Base-by-base conservation (phyloP, 1,284 basidiomycete species). In the Mycena sp. region DNA sequence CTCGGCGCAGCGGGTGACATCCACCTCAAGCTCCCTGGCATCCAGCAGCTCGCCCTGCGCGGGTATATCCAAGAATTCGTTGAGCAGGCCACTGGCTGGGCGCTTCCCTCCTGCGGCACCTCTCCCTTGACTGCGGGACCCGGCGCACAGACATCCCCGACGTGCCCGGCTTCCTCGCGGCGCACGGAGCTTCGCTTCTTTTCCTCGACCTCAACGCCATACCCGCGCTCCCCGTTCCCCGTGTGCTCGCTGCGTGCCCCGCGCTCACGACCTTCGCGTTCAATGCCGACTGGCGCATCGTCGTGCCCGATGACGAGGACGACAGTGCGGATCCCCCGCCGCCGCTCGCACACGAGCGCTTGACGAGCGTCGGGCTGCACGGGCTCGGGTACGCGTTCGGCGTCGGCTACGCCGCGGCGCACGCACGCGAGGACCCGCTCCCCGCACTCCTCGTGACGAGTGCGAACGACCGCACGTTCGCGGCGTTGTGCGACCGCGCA, bases 371-470 rank as follows among this genome's bases (percentile, higher is more conserved):
- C 30, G 90, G 90, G 1, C 79, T 90, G n/a, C 88, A 92, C 68
- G 88, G 88, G 14, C 81, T 91, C 14, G 74, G 82, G 58, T 82
- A 87, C 61, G 89, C 91, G 1, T 92, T 92, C 68, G 89, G 87
- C 2, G 87, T 90, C 2, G 87, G 86, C 19, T 80, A 76, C 55
- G 77, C 76, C 3, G 74, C 77, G 46, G 74, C 75, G 46, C 45
- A 63, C 63, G 53, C 63, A 49, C 65, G 61, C 28, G 59, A 62
- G 32, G 57, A 70, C 48, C 82, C 83, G 0, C 72, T 85, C 25
- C 76, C 80, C 11, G 78, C 81, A 4, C 76, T 80, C 30, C 76
- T 86, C 67, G 80, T 85, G 41, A 81, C 82, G 35, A 80, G 80
- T 25, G 83, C 82, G 37, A 92, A 92, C 72, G 90, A 92, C 60